Evolutionary conservation across 106 monocot species (phyloP).

Genomic region (Dioscorea dumetorum): DNA sequence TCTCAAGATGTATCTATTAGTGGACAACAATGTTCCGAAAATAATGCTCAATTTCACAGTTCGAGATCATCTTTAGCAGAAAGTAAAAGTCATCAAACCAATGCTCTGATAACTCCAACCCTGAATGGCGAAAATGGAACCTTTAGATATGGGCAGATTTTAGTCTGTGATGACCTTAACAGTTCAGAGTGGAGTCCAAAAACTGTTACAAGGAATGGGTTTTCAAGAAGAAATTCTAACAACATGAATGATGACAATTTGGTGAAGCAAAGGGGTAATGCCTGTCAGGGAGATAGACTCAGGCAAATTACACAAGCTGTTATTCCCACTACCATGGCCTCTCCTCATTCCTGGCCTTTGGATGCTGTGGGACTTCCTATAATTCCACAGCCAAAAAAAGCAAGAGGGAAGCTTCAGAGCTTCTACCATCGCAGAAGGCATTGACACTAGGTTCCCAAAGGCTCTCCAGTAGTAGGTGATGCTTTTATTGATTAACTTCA

Average conservation of each 20-base stretch:
- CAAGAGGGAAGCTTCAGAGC: conserved; percentile 20
- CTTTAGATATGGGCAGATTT: conserved; percentile 24
- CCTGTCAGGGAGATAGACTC: conserved; percentile 11
- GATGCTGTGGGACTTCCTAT: conserved; percentile 12
- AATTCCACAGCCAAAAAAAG: conserved; percentile 19
- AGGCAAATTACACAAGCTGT: conserved; percentile 10
- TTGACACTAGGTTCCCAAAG: conserved; percentile 21
- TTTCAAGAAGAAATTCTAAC: conserved; percentile 19
- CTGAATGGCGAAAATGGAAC: conserved; percentile 38
- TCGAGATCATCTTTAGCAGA: conserved; percentile 13
- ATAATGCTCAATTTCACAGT: conserved; percentile 12
- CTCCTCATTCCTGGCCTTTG: conserved; percentile 6
- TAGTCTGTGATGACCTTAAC: conserved; percentile 11
- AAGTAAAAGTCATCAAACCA: conserved; percentile 10
- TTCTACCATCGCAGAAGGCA: conserved; percentile 40
- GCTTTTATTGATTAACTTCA: neutral
- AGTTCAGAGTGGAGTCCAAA: conserved; percentile 16
- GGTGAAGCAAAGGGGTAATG: conserved; percentile 16
- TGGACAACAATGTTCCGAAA: conserved; percentile 19
- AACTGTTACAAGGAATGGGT: conserved; percentile 7
- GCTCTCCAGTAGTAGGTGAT: conserved; percentile 34
- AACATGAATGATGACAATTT: conserved; percentile 5
- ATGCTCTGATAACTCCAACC: conserved; percentile 41
- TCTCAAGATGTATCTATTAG: conserved; percentile 9
- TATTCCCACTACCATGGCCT: conserved; percentile 7